Evolutionary conservation across 139 green algal genomes (phyloP).

Genomic region (Volvox reticuliferus): DNA sequence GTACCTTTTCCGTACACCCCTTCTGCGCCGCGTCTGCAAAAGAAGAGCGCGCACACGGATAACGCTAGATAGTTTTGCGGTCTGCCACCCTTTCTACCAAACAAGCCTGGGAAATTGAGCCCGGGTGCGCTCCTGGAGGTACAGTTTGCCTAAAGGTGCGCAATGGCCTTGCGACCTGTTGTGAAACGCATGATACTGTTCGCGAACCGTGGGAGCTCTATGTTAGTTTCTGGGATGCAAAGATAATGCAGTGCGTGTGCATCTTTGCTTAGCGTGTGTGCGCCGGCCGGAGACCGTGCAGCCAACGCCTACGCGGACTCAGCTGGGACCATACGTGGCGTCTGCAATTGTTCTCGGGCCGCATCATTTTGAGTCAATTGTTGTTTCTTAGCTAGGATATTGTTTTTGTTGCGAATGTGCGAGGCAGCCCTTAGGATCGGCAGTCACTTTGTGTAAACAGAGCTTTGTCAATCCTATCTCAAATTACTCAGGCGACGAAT

Average conservation of each 20-base stretch:
- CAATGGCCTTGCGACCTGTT: neutral
- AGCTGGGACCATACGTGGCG: neutral
- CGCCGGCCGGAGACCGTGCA: neutral
- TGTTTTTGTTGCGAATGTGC: too few relatives aligned
- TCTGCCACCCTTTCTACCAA: neutral
- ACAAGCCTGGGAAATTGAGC: neutral
- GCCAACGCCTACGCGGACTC: slow-evolving; percentile 10
- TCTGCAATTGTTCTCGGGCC: neutral
- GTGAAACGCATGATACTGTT: neutral
- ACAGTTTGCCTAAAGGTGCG: neutral
- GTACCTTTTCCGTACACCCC: neutral
- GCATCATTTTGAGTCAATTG: neutral
- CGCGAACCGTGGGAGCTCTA: neutral
- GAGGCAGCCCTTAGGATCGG: neutral
- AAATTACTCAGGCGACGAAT: neutral
- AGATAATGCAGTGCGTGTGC: neutral
- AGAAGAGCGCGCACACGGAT: neutral
- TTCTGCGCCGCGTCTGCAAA: neutral
- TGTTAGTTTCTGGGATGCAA: neutral
- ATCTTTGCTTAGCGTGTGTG: neutral
- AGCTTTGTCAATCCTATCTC: neutral
- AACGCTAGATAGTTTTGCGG: neutral
- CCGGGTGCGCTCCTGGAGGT: neutral
- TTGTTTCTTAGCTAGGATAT: neutral
- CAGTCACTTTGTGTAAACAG: neutral